These are phyloP conservation scores for Phytopythium cucurbitacearum DNA, from an alignment of 352 stramenopile genomes.

Conservation along the genomic window DNA sequence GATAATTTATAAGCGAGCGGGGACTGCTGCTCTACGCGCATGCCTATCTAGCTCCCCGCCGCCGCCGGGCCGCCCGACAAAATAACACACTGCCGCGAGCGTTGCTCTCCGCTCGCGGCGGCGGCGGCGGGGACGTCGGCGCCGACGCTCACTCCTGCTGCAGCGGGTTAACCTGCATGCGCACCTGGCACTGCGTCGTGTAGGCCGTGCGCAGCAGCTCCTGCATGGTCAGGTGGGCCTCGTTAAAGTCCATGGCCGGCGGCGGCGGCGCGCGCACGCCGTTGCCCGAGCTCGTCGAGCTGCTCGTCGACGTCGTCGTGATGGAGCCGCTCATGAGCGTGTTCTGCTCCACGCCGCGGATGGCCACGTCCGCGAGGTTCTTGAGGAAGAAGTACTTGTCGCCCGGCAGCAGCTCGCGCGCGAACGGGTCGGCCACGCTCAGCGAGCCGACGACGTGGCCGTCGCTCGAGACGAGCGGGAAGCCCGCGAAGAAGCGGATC, in stretches of 20 bases:
- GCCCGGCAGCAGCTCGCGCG: constrained; percentile 62
- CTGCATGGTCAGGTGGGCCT: constrained; percentile 78
- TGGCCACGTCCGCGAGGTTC: constrained; percentile 73
- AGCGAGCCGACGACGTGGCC: constrained; percentile 68
- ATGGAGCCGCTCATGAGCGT: constrained; percentile 38
- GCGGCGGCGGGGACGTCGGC: too few relatives aligned
- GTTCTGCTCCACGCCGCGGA: constrained; percentile 80
- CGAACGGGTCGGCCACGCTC: constrained; percentile 71
- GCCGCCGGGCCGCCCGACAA: too few relatives aligned
- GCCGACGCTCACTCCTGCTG: constrained; percentile 13
- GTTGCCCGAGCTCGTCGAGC: constrained; percentile 7
- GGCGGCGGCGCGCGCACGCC: constrained; percentile 35
- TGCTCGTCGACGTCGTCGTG: constrained; percentile 8
- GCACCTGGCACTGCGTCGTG: constrained; percentile 76
- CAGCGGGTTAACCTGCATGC: constrained; percentile 74
- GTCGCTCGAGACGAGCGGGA: constrained; percentile 70
- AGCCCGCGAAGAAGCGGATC: constrained; percentile 80
- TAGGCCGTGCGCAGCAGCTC: constrained; percentile 80
- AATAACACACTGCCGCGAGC: too few relatives aligned
- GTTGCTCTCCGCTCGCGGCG: too few relatives aligned
- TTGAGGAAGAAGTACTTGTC: constrained; percentile 84
- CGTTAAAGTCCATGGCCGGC: constrained; percentile 53
- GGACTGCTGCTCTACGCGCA: too few relatives aligned
- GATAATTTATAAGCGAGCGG: too few relatives aligned
- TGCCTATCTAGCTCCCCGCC: too few relatives aligned